Percentiles rank a stretch among this genome's conserved stretches.
Evolutionary conservation across 805 yeast genomes (phyloP).

Genomic region (Metschnikowia lochheadii): DNA sequence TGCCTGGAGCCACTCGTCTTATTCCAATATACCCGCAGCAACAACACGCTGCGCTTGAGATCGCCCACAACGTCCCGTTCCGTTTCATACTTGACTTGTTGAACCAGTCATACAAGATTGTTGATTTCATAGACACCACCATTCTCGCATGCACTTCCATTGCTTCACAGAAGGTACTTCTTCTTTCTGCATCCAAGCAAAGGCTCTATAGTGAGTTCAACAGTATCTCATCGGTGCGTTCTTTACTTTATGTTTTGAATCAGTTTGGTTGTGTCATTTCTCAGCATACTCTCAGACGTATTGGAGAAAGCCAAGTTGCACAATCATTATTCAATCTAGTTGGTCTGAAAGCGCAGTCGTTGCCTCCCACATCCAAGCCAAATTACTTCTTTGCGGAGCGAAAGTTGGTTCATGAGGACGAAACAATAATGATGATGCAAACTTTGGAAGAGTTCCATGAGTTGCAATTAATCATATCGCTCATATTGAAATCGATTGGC

Average conservation of each 20-base stretch:
- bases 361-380: constrained; percentile 32
- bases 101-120: constrained; percentile 8
- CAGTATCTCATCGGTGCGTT: constrained; percentile 6
- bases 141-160: constrained; percentile 10
- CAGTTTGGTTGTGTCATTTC: constrained; percentile 13
- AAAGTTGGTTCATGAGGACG: constrained; percentile 4
- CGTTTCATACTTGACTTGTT: constrained; percentile 12
- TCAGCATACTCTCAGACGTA: not conserved
- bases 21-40: constrained; percentile 6
- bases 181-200: constrained; percentile 1
- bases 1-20: constrained; percentile 12
- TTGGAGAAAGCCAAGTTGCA: constrained; percentile 4
- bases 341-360: not conserved
- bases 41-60: constrained; percentile 10
- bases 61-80: constrained; percentile 12
- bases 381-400: constrained; percentile 16
- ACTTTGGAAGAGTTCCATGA: constrained; percentile 11
- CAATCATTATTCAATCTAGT: not conserved
- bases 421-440: constrained; percentile 5
- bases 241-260: constrained; percentile 8
- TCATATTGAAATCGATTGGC: constrained; percentile 7
- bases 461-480: constrained; percentile 8
- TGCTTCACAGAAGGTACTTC: constrained; percentile 6
- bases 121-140: constrained; percentile 1
- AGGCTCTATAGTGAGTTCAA: constrained; percentile 14